Evolutionary conservation across 2,329 filamentous ascomycete species (phyloP), one percentile per base, ranked within the genome.

Genomic region (Aspergillus floridensis): DNA sequence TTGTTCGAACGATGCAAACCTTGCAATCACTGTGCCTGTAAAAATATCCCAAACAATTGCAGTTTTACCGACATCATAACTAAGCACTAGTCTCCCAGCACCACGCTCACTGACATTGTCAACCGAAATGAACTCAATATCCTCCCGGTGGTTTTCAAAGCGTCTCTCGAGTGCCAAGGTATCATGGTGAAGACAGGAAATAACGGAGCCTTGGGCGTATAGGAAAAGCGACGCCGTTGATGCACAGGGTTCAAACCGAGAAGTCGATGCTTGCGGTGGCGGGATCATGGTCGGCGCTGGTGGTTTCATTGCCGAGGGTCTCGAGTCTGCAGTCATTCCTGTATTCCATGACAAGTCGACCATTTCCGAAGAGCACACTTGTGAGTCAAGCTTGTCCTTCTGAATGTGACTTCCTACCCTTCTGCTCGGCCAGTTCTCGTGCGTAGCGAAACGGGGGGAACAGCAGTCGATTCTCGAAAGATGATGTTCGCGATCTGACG

Each of bases 1-100:
- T 65, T 90, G 86, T 70, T 96, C 92, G 71, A 96, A 97, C 0
- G 93, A 95, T 24, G 89, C 88, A 78, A 98, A 98, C n/a, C 93
- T 86, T 44, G 93, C 88, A 59, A 97, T 84, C 76, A 97, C 92
- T 60, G 92, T 88, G 52, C 95, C 95, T 0, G 92, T 96, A 79
- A 96, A 87, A 61, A 97, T 82, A 77, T 99, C 93, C 95, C 95
- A 99, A 7, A 98, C 91, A 71, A 98, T 96, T 4, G 93, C 92
- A 1, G 91, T 96, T 75, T 93, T 91, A 41, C 91, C 89, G 19
- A 86, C 85, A 80, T 99, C 95, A 70, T 96, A 97, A 78, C 92
- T 98, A 62, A 96, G 91, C 2, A 96, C 92, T 61, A 96, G 79
- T 63, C 93, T 84, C 29, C 93, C 95, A 0, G 89, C 88, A 3